Evolutionary conservation across 192 early-diverging fungal genomes (phyloP).

Genomic region (Dissophora ornata): DNA sequence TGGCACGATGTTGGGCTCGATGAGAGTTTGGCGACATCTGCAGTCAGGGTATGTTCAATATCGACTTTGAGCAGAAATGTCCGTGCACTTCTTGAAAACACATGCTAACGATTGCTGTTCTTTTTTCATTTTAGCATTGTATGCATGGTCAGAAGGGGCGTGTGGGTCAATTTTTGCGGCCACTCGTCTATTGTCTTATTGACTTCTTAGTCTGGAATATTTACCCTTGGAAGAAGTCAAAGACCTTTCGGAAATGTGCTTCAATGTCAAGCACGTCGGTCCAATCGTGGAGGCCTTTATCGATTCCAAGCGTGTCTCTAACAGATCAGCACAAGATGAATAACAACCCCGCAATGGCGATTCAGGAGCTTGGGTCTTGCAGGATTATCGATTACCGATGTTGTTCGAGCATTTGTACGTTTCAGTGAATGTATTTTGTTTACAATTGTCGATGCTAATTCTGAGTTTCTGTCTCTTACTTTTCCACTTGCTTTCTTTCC

Average conservation of each 20-base stretch:
- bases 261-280: slow-evolving; percentile 24
- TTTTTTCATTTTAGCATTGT: slow-evolving; percentile 29
- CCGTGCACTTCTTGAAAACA: slow-evolving; percentile 12
- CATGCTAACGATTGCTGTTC: not conserved
- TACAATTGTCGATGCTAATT: slow-evolving; percentile 8
- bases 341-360: not conserved
- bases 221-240: slow-evolving; percentile 14
- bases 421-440: not conserved
- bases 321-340: slow-evolving; percentile 21
- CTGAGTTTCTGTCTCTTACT: not conserved
- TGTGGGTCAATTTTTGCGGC: slow-evolving; percentile 24
- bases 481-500: not conserved
- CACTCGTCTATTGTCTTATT: no score
- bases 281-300: slow-evolving; percentile 23
- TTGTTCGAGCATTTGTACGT: slow-evolving; percentile 21
- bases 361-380: slow-evolving; percentile 11
- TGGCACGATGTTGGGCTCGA: slow-evolving; percentile 17
- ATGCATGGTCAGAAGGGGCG: slow-evolving; percentile 24
- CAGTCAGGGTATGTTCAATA: slow-evolving; percentile 16
- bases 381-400: slow-evolving; percentile 4
- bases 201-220: slow-evolving; percentile 23
- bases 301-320: slow-evolving; percentile 16
- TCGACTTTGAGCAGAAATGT: slow-evolving; percentile 17
- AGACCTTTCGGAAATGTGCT: slow-evolving; percentile 14
- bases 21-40: slow-evolving; percentile 16